Base-by-base conservation (phyloP, 2,329 filamentous ascomycete genomes). In the Fusarium nisikadoi region DNA sequence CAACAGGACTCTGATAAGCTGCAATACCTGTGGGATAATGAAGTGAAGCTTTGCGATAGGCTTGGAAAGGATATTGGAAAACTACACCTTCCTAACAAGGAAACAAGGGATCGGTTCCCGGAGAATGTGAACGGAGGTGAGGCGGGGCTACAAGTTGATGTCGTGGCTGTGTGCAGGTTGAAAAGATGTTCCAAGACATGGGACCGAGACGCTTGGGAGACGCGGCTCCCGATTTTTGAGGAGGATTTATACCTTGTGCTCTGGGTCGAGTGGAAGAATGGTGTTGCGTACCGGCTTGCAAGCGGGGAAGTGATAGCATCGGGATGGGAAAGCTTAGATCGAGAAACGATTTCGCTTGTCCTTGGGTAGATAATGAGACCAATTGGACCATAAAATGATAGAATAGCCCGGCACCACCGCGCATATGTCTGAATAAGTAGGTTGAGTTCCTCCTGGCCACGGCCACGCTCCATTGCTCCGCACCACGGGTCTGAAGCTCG, bases 231-330 rank as follows among this genome's bases (percentile, higher is more conserved):
- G 13, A n/a, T 14, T 3, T 9, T 49, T 1, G 49, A 2, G 2
- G 61, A 49, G 8, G 12, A 66, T 19, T 23, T 20, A 1, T 72
- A 63, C 17, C 4, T 57, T 13, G 57, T 72, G 16, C 29, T 72
- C 6, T 70, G 61, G 54, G 61, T 72, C 2, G 49, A 67, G 43
- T 58, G 54, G 61, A 41, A 67, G 23, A n/a, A 61, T 5, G 57
- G 42, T 7, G 3, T 63, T 38, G 69, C 50, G 5, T 55, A 36
- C 14, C 61, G 49, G 12, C 38, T 67, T 29, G 70, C 49, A 3
- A 72, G 38, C 8, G 57, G 57, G 5, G 27, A 41, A 0, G 62
- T 71, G 2, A 17, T 43, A 3, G 29, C 39, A 1, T 3, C 12
- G 2, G 58, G 57, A 7, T 70, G 62, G 62, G 35, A 71, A 13